Percentiles rank a stretch among this genome's conserved stretches.
Evolutionary conservation across 768 basidiomycete genomes (phyloP).

Genomic region (Lactarius pseudohatsudake): DNA sequence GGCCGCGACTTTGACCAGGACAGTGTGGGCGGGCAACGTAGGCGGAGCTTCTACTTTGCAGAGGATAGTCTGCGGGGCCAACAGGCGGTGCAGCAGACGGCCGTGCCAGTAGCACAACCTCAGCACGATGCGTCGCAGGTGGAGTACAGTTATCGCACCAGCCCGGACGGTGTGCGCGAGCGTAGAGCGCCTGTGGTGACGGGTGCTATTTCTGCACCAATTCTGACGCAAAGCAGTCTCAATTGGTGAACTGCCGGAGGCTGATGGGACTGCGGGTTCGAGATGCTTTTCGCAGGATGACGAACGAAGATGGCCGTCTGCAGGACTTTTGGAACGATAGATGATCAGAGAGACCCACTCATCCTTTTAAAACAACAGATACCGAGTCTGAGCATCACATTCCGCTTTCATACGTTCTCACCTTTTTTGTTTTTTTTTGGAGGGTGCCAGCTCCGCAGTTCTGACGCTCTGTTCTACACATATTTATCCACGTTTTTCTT

Average conservation of each 20-base stretch:
- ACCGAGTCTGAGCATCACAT: constrained; percentile 7
- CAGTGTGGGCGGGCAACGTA: constrained; percentile 66
- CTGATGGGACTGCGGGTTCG: not conserved
- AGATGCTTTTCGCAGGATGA: not conserved
- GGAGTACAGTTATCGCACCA: constrained; percentile 38
- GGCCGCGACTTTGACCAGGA: constrained; percentile 80
- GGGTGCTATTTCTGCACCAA: constrained; percentile 70
- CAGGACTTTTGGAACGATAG: not conserved
- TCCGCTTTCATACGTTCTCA: constrained; percentile 1
- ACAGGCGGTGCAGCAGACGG: not conserved
- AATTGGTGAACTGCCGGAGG: constrained; percentile 60
- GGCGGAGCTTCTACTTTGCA: constrained; percentile 83
- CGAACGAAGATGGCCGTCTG: not conserved
- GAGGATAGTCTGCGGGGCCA: constrained; percentile 67
- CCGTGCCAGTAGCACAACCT: constrained; percentile 37
- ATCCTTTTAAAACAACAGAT: constrained; percentile 11
- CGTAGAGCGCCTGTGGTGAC: constrained; percentile 54
- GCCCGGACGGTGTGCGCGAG: constrained; percentile 48
- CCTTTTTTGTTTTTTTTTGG: constrained; percentile 6
- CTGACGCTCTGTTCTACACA: constrained; percentile 5
- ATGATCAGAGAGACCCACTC: not conserved
- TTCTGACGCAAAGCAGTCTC: constrained; percentile 79
- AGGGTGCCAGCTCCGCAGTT: not conserved
- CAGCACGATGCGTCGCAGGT: constrained; percentile 35
- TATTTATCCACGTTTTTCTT: constrained; percentile 8